phyloP scores from a whole-genome alignment of 306 rosid genomes.

The Vigna reflexopilosa region DNA sequence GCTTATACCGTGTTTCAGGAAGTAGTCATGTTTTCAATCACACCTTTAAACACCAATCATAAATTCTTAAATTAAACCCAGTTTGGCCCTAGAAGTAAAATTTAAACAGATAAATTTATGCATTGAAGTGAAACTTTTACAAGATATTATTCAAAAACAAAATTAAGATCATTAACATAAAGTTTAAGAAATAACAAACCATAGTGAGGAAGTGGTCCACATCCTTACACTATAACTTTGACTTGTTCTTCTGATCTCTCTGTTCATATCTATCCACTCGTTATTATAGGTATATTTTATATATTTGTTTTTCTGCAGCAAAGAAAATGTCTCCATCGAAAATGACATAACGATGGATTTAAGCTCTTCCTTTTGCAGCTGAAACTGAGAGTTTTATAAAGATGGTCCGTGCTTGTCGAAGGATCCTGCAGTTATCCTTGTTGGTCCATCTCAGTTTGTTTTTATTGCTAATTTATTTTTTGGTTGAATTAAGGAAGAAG shows the following conservation, averaged over 20 bases:
- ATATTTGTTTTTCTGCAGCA: neutral
- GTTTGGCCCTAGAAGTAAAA: neutral
- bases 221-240: neutral
- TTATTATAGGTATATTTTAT: neutral
- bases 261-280: neutral
- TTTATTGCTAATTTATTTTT: neutral
- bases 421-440: neutral
- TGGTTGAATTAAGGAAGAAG: neutral
- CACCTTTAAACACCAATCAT: neutral
- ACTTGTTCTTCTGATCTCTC: neutral
- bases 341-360: slow-evolving; percentile 7
- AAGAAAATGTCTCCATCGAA: slow-evolving; percentile 29
- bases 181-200: neutral
- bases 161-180: neutral
- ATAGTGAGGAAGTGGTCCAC: neutral
- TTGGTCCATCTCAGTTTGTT: neutral
- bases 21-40: neutral
- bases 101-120: neutral
- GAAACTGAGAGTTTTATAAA: neutral
- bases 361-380: neutral
- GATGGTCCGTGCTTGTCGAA: neutral
- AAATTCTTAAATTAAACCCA: neutral
- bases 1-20: neutral
- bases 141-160: neutral
- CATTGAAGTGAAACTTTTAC: neutral